Base-by-base conservation (phyloP, 768 basidiomycete species). In the Hemileccinum impolitum region DNA sequence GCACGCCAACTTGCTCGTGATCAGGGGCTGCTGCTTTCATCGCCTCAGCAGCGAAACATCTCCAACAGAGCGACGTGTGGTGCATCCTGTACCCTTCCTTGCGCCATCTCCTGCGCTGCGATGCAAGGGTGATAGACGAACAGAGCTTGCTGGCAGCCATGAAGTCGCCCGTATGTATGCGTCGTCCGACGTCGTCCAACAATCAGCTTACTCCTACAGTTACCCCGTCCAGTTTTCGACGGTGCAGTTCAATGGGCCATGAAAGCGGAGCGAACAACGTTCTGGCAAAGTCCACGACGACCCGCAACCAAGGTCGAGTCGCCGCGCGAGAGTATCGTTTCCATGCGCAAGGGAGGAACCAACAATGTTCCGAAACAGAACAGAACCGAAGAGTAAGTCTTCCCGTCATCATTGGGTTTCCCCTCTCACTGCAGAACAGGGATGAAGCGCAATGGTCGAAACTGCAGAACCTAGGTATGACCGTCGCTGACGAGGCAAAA, bases 61-160 rank as follows among this genome's bases (percentile, higher is more conserved):
- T 99, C 6, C 88, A 87, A 0, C 68, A 75, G 3, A 93, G 91
- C 45, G 96, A 99, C 62, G 84, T 92, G 18, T 98, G 96, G 95
- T 97, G 94, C 60, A 95, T 98, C 36, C 67, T 99, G 9, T 98
- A 98, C 57, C 95, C 96, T 0, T 90, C 88, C 0, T 69, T 98
- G 36, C 79, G 90, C 39, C 87, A 93, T 58, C 83, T 94, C 50
- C 72, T 98, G 34, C 86, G 85, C 49, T 90, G 84, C 2, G 96
- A 98, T 56, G 73, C 97, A 18, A 76, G 75, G 2, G 75, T 76
- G 7, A 79, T 97, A 40, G 80, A 88, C 42, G 90, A 90, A 50
- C 75, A 76, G 43, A 84, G 80, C 39, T 60, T 99, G n/a, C 67
- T 98, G 25, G 73, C 78, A 25, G 81, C 85, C 2, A 75, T 95